Evolutionary conservation across 176 grass and related monocot species (phyloP).

Genomic region (Musa beccarii): DNA sequence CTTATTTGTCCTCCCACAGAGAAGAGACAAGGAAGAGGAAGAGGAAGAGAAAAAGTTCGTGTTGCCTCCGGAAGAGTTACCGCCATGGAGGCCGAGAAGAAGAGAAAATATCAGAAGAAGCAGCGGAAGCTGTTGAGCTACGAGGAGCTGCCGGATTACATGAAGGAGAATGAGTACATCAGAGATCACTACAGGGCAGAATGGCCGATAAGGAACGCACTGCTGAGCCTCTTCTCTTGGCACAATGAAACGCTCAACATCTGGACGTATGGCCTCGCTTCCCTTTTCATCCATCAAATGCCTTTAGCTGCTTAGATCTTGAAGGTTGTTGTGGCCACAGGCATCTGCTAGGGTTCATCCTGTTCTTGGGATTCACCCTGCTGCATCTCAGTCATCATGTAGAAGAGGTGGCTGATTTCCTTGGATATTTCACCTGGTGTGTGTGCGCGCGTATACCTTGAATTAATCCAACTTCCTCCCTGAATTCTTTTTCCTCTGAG

Average conservation of each 20-base stretch:
- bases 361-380: constrained; percentile 62
- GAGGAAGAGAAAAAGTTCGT: not conserved
- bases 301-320: not conserved
- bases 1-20: not conserved
- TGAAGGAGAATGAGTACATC: constrained; percentile 95
- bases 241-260: constrained; percentile 99
- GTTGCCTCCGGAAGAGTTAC: not conserved
- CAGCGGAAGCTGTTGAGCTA: constrained; percentile 50
- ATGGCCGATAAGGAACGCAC: constrained; percentile 71
- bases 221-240: constrained; percentile 95
- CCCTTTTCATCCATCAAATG: not conserved
- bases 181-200: constrained; percentile 69
- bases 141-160: constrained; percentile 86
- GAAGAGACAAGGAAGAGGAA: not conserved
- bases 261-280: constrained; percentile 53
- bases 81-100: not conserved
- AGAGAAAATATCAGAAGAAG: constrained; percentile 1
- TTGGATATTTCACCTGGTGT: not conserved
- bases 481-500: too few species aligned
- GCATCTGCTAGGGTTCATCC: constrained; percentile 83
- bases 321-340: constrained; percentile 22
- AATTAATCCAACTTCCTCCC: too few species aligned
- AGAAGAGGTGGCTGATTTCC: constrained; percentile 32
- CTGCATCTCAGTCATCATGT: constrained; percentile 37
- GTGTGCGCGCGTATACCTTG: not conserved